phyloP scores from a whole-genome alignment of 495 filamentous ascomycete species.

The Daldinia grandis region DNA sequence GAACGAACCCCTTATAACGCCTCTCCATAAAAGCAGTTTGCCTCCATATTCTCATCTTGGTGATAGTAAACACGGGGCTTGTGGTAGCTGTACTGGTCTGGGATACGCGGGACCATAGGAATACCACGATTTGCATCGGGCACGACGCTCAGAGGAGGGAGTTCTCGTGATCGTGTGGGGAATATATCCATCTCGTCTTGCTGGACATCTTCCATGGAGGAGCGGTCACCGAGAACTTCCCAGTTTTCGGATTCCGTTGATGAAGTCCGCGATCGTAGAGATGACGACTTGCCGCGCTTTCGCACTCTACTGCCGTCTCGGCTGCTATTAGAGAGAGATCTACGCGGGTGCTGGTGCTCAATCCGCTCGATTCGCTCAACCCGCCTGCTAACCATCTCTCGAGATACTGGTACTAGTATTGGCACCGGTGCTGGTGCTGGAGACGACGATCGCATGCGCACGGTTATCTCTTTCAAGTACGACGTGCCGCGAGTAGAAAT shows the following conservation, averaged over 20 bases:
- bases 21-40: slow-evolving; percentile 21
- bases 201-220: background rate
- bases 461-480: slow-evolving; percentile 30
- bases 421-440: slow-evolving; percentile 7
- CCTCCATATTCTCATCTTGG: slow-evolving; percentile 11
- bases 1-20: slow-evolving; percentile 16
- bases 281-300: slow-evolving; percentile 32
- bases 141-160: slow-evolving; percentile 42
- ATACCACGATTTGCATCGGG: slow-evolving; percentile 52
- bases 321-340: slow-evolving; percentile 20
- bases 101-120: slow-evolving; percentile 47
- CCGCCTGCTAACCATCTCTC: slow-evolving; percentile 4
- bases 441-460: slow-evolving; percentile 40
- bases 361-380: background rate
- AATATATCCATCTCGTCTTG: slow-evolving; percentile 9
- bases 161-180: slow-evolving; percentile 15
- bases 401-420: background rate
- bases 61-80: slow-evolving; percentile 12
- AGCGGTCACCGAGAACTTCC: slow-evolving; percentile 2
- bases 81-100: slow-evolving; percentile 41
- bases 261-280: slow-evolving; percentile 24
- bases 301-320: slow-evolving; percentile 24
- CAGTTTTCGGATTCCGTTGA: slow-evolving; percentile 3
- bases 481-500: slow-evolving; percentile 29
- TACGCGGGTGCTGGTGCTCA: slow-evolving; percentile 9